Conservation (phyloP, 257 asterid species). For the Solanum neorickii region DNA sequence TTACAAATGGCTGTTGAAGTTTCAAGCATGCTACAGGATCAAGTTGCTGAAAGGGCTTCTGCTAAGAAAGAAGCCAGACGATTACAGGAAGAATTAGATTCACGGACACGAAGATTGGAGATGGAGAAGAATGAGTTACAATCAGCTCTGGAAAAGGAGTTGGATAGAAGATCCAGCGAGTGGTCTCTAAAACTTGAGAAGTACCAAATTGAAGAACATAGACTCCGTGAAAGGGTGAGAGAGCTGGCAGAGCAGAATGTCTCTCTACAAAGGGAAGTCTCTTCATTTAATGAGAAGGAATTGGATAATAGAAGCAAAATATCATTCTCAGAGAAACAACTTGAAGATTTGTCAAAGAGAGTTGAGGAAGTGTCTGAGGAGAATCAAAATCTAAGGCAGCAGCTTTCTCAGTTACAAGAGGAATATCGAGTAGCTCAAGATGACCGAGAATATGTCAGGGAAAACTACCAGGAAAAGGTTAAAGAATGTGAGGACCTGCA, state of each 20-base stretch:
- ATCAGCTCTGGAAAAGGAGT: slow-evolving; percentile 67
- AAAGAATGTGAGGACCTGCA: slow-evolving; percentile 84
- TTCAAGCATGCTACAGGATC: slow-evolving; percentile 46
- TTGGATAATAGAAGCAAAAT: slow-evolving; percentile 31
- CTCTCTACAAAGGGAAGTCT: slow-evolving; percentile 77
- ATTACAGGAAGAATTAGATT: slow-evolving; percentile 37
- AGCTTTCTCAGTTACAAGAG: slow-evolving; percentile 46
- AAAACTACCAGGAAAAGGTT: slow-evolving; percentile 66
- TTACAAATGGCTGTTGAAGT: slow-evolving; percentile 64
- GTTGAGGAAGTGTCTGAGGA: slow-evolving; percentile 46
- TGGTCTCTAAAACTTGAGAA: slow-evolving; percentile 87
- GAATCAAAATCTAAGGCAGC: slow-evolving; percentile 40
- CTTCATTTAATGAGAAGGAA: slow-evolving; percentile 61
- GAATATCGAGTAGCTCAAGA: slow-evolving; percentile 57
- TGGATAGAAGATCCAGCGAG: slow-evolving; percentile 86
- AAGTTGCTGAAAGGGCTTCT: slow-evolving; percentile 71
- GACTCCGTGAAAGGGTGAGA: slow-evolving; percentile 91
- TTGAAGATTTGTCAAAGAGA: slow-evolving; percentile 38
- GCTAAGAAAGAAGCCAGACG: slow-evolving; percentile 45
- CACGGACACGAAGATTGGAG: slow-evolving; percentile 49
- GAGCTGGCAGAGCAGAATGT: slow-evolving; percentile 98
- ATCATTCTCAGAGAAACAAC: slow-evolving; percentile 47
- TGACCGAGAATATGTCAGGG: slow-evolving; percentile 48
- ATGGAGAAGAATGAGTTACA: slow-evolving; percentile 77
- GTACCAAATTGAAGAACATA: slow-evolving; percentile 77